Percentiles rank a stretch among this genome's conserved stretches.
phyloP scores from a whole-genome alignment of 108 stramenopile genomes.

The Cyclotella baltica region DNA sequence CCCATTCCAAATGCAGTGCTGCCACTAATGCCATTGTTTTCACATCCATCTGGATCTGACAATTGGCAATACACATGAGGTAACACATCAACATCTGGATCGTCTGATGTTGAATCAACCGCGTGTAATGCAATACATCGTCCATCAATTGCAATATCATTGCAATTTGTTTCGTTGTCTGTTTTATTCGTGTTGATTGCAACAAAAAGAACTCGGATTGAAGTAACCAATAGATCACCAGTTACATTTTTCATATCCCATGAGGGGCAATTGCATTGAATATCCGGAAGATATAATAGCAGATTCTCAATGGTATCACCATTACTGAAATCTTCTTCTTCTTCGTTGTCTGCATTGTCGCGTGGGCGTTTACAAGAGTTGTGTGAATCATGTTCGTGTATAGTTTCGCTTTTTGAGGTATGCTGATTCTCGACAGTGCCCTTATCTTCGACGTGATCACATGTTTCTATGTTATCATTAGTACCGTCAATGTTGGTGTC shows the following conservation, averaged over 20 bases:
- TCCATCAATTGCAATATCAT: slow-evolving; percentile 72
- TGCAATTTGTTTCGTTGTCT: not conserved
- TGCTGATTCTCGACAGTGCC: not conserved
- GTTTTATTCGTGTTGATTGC: not conserved
- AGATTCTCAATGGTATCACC: slow-evolving; percentile 31
- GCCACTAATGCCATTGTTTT: not conserved
- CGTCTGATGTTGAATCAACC: slow-evolving; percentile 43
- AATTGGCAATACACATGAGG: slow-evolving; percentile 21
- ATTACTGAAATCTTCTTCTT: slow-evolving; percentile 19
- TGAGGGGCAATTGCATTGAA: slow-evolving; percentile 47
- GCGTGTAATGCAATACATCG: slow-evolving; percentile 80
- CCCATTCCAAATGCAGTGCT: not conserved
- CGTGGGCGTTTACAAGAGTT: slow-evolving; percentile 10
- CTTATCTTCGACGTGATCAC: not conserved
- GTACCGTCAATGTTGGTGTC: slow-evolving; percentile 27
- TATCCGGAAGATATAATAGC: slow-evolving; percentile 35
- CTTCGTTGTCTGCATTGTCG: slow-evolving; percentile 14
- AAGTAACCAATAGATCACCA: slow-evolving; percentile 51
- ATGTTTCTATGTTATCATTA: not conserved
- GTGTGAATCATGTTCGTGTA: not conserved
- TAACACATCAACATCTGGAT: not conserved
- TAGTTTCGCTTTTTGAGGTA: not conserved
- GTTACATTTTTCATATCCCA: slow-evolving; percentile 47
- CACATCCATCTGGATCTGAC: slow-evolving; percentile 9
- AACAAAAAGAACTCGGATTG: slow-evolving; percentile 52